Base-by-base conservation (phyloP, 2,329 filamentous ascomycete genomes). In the Juglanconis sp. region DNA sequence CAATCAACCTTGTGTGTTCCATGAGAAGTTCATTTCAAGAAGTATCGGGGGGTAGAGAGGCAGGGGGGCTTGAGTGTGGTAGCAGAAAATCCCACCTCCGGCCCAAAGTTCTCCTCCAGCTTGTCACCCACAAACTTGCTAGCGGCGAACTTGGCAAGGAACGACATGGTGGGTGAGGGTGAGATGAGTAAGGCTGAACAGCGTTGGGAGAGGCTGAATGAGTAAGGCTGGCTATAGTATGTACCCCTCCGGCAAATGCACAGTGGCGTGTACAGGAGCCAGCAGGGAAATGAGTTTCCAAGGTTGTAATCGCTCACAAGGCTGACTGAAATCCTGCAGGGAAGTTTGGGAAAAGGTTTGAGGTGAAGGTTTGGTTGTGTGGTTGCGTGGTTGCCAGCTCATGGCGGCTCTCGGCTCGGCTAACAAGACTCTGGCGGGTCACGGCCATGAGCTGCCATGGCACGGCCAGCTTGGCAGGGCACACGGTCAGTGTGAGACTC, bases 101-200 rank as follows among this genome's bases (percentile, higher is more conserved):
- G 61, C 10, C 58, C 61, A 17, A 63, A 61, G 15, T 58, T 55
- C 46, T 61, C 61, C 47, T 63, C 61, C 35, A 63, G 42, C 35
- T 58, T 57, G 30, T 63, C 58, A 34, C 61, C 61, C 15, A 60
- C 61, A 13, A 61, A 63, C 30, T 63, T 60, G 9, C 54, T 58
- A 4, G 61, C 61, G 17, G 55, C 54, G 11, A 63, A 61, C 31
- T 63, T 63, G 30, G 61, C 61, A 24, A 63, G 54, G 51, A 63
- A 55, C 13, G 58, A 52, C 61, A 63, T 63, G 13, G 15, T 30
- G 30, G 2, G 17, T 9, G 4, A 9, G 2, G 5, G 38, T 13
- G n/a, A 42, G 38, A 42, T 13, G 38, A 10, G 38, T 42, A 13
- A 42, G 10, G 38, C 6, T 9, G 10, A 42, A 13, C 10, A 42